Evolutionary conservation across 768 basidiomycete species (phyloP).

Genomic region (Tricholoma bakamatsutake): DNA sequence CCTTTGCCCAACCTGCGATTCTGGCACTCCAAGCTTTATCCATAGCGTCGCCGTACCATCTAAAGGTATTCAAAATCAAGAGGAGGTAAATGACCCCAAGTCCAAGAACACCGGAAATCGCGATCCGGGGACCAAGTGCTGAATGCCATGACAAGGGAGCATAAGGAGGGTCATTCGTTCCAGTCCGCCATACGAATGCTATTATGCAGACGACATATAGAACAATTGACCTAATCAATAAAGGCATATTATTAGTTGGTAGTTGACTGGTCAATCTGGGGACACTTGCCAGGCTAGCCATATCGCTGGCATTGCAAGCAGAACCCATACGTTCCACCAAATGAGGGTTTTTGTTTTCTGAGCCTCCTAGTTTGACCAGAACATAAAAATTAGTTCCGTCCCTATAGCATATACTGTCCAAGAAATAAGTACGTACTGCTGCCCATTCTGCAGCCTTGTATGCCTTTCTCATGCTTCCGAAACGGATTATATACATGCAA

Average conservation of each 20-base stretch:
- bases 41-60: conserved; percentile 42
- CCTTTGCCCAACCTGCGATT: conserved; percentile 18
- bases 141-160: conserved; percentile 21
- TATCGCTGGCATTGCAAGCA: conserved; percentile 56
- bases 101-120: conserved; percentile 38
- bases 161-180: conserved; percentile 24
- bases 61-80: conserved; percentile 48
- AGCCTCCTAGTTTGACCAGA: conserved; percentile 5
- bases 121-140: conserved; percentile 34
- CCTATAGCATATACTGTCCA: conserved; percentile 18
- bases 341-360: conserved; percentile 15
- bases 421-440: conserved; percentile 57
- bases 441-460: conserved; percentile 68
- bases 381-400: conserved; percentile 5
- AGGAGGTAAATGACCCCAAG: conserved; percentile 48
- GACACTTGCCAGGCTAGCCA: conserved; percentile 59
- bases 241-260: conserved; percentile 7
- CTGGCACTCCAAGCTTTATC: conserved; percentile 27
- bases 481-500: conserved; percentile 68
- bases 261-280: background rate
- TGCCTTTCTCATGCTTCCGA: conserved; percentile 69
- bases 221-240: conserved; percentile 49
- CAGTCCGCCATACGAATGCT: conserved; percentile 55
- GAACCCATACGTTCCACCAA: conserved; percentile 55
- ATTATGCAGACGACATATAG: conserved; percentile 52